These are phyloP conservation scores for Pichia norvegensis DNA, from an alignment of 1,139 yeast species.

Conservation along the genomic window DNA sequence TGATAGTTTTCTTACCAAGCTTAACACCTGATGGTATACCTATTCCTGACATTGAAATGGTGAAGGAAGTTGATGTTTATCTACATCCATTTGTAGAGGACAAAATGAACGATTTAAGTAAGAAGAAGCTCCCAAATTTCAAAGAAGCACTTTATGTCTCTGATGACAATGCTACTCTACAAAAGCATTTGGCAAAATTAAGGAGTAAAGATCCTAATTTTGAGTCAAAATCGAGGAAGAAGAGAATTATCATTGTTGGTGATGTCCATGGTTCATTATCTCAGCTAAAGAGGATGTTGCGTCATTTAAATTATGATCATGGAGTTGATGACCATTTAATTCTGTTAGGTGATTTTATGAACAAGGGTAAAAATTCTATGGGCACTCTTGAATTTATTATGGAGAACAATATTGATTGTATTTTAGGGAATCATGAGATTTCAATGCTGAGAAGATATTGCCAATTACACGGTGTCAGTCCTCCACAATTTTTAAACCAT, in stretches of 20 bases:
- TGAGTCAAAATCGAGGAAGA: conserved; percentile 10
- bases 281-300: conserved; percentile 46
- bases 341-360: conserved; percentile 74
- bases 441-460: conserved; percentile 56
- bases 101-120: conserved; percentile 13
- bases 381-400: conserved; percentile 63
- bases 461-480: conserved; percentile 42
- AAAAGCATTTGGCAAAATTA: conserved; percentile 17
- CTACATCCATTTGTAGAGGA: conserved; percentile 25
- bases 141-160: conserved; percentile 15
- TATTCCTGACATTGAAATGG: conserved; percentile 22
- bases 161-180: conserved; percentile 13
- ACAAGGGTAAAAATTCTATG: conserved; percentile 75
- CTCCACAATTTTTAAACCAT: conserved; percentile 18
- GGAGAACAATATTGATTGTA: conserved; percentile 55
- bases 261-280: conserved; percentile 79
- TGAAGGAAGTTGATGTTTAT: conserved; percentile 17
- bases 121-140: conserved; percentile 22
- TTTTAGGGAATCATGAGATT: conserved; percentile 85
- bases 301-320: conserved; percentile 36
- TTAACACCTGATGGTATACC: conserved; percentile 26
- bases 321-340: conserved; percentile 48
- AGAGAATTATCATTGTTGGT: conserved; percentile 62
- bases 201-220: neutral
- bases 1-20: conserved; percentile 25